These are phyloP conservation scores for Diaporthe sp. DNA, from an alignment of 2,329 filamentous ascomycete species.

Conservation along the genomic window DNA sequence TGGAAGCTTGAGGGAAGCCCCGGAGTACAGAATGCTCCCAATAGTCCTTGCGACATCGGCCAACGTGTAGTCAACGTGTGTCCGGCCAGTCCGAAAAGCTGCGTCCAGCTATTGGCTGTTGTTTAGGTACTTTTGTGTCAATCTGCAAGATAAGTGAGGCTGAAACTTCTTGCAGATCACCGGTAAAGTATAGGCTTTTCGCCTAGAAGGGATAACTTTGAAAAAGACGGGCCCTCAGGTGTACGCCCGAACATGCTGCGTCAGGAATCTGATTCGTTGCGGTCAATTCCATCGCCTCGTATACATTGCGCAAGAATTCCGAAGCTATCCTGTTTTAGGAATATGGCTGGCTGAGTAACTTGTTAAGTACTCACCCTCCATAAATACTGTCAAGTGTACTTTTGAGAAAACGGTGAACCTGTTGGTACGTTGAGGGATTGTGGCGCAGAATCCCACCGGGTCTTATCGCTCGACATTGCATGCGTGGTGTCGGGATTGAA, in stretches of 20 bases:
- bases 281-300: background rate
- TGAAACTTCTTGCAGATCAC: background rate
- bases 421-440: background rate
- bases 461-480: background rate
- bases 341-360: no score
- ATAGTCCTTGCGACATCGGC: background rate
- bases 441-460: background rate
- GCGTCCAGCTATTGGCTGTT: background rate
- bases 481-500: no score
- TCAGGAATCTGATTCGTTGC: background rate
- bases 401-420: no score
- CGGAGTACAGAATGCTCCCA: background rate
- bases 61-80: background rate
- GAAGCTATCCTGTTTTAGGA: no score
- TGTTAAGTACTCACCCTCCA: no score
- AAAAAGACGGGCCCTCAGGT: background rate
- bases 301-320: background rate
- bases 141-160: background rate
- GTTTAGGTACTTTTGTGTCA: background rate
- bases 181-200: background rate
- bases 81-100: background rate
- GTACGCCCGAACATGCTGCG: background rate
- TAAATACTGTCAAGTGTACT: no score
- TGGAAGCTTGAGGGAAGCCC: background rate
- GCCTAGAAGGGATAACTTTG: background rate